A percentile compares a stretch with the other conserved stretches of the same genome.
Evolutionary conservation across 768 basidiomycete genomes (phyloP).

Genomic region (Auriscalpium orientale): DNA sequence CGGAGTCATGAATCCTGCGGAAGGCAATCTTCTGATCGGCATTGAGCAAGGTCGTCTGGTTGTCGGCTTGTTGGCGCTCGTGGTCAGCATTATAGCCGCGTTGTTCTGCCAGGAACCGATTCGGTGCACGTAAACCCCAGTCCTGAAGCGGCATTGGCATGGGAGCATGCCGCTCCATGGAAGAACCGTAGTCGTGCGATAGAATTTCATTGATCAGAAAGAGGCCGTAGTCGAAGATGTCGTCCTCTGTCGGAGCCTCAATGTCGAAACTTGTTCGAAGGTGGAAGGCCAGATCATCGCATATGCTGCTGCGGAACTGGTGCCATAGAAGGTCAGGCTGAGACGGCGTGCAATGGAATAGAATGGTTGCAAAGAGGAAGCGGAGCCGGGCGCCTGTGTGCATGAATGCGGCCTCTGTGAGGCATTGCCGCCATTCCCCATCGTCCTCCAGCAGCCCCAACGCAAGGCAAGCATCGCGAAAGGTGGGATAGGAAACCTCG

Average conservation of each 20-base stretch:
- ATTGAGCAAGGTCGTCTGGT: conserved; percentile 7
- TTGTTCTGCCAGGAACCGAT: conserved; percentile 28
- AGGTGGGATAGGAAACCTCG: conserved; percentile 22
- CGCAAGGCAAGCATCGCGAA: conserved; percentile 33
- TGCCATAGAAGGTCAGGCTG: conserved; percentile 34
- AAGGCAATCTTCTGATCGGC: conserved; percentile 12
- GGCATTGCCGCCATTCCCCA: conserved; percentile 32
- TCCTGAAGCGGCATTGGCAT: conserved; percentile 26
- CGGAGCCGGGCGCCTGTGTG: conserved; percentile 30
- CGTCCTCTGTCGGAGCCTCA: conserved; percentile 21
- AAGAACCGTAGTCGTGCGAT: conserved; percentile 9
- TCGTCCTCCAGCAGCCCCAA: conserved; percentile 36
- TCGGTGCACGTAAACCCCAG: conserved; percentile 20
- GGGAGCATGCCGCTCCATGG: conserved; percentile 17
- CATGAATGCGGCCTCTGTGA: conserved; percentile 32
- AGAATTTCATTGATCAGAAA: conserved; percentile 29
- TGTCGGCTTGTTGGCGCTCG: neutral
- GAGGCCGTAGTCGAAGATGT: conserved; percentile 36
- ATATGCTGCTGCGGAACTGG: conserved; percentile 27
- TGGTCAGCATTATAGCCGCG: conserved; percentile 18
- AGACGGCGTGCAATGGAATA: conserved; percentile 21
- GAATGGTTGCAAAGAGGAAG: conserved; percentile 33
- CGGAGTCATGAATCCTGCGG: conserved; percentile 13
- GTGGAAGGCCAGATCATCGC: conserved; percentile 30
- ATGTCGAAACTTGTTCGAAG: conserved; percentile 12